Percentiles rank a stretch among this genome's conserved stretches.
Evolutionary conservation across 73 alveolate genomes (phyloP).

Genomic region (Paramecium pentaurelia): DNA sequence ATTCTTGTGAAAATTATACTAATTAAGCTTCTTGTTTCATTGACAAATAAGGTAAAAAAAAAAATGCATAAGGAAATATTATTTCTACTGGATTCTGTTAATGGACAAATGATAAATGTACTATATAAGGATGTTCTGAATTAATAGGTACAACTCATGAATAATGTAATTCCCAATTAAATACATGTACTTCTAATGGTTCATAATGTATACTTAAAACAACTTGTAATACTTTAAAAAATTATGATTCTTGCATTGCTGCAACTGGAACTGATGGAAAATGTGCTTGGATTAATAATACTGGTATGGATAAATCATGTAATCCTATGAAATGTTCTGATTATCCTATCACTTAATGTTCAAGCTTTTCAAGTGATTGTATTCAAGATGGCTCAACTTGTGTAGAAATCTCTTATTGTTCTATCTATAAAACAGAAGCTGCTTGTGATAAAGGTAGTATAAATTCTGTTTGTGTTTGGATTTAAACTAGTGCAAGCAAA

Average conservation of each 20-base stretch:
- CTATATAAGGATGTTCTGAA: background rate
- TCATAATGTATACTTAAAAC: background rate
- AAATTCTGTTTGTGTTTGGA: background rate
- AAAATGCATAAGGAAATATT: background rate
- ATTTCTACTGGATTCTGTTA: background rate
- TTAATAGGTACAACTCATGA: background rate
- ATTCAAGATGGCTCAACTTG: background rate
- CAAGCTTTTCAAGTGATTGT: background rate
- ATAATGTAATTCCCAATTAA: background rate
- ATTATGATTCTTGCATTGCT: background rate
- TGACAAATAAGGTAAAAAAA: background rate
- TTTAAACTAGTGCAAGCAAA: background rate
- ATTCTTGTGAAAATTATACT: background rate
- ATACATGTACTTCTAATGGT: background rate
- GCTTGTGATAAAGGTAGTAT: background rate
- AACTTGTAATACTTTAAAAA: background rate
- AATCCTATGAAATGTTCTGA: background rate
- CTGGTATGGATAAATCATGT: background rate
- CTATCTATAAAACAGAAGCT: background rate
- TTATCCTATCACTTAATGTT: background rate
- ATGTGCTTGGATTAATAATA: background rate
- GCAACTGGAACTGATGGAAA: conserved; percentile 15
- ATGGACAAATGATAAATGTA: background rate
- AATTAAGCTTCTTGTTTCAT: background rate
- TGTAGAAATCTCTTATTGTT: background rate